Percentiles rank a stretch among this genome's conserved stretches.
Conservation (phyloP, 164 flowering plant genomes). For the Liriodendron chinense region DNA sequence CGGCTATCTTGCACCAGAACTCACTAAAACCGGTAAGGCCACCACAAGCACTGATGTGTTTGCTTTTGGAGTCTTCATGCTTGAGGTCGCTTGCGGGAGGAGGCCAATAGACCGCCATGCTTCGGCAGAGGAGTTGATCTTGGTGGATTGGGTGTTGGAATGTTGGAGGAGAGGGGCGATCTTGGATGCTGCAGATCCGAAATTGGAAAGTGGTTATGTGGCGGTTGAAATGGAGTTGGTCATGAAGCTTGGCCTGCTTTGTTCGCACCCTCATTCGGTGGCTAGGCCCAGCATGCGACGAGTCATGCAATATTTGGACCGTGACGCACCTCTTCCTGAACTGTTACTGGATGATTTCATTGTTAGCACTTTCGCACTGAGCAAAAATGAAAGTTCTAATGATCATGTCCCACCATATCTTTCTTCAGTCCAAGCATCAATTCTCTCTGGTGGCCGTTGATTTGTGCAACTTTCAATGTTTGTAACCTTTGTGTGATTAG, state of each 20-base stretch:
- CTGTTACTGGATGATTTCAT: neutral
- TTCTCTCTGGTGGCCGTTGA: neutral
- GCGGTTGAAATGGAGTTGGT: no score
- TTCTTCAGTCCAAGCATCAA: neutral
- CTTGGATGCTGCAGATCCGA: no score
- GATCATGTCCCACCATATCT: no score
- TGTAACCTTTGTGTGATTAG: no score
- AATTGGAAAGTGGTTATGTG: no score
- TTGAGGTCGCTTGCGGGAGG: no score
- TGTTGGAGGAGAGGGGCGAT: no score
- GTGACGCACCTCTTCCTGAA: constrained; percentile 1
- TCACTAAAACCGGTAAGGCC: neutral
- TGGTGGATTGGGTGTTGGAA: no score
- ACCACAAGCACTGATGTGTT: no score
- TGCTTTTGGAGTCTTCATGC: no score
- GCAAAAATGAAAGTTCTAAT: neutral
- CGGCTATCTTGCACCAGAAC: neutral
- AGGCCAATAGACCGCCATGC: no score
- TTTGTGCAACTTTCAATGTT: neutral
- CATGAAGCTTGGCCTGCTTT: constrained; percentile 20
- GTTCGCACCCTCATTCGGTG: neutral
- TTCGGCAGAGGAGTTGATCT: constrained; percentile 11
- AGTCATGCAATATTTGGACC: neutral
- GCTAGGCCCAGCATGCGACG: constrained; percentile 4
- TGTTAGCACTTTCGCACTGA: neutral